These are phyloP conservation scores for Chlorella sp. DNA, from an alignment of 139 green algal species.

Conservation along the genomic window DNA sequence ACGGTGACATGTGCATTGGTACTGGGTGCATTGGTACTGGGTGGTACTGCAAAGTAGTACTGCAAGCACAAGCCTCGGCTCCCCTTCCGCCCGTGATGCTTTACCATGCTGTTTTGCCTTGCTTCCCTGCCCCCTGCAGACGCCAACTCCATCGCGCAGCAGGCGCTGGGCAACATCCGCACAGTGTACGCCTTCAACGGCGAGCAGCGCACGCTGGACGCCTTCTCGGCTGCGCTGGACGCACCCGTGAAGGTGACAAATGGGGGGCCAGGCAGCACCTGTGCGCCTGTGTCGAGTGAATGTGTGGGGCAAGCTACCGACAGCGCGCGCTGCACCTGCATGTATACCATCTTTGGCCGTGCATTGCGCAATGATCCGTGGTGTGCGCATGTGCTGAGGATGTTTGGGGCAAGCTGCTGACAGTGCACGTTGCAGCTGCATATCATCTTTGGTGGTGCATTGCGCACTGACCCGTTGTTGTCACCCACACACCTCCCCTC, in stretches of 20 bases:
- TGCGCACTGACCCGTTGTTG: background rate
- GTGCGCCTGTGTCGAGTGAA: constrained; percentile 5
- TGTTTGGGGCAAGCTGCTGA: background rate
- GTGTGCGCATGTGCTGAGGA: background rate
- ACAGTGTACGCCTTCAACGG: constrained; percentile 81
- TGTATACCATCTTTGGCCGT: background rate
- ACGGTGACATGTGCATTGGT: too few species aligned
- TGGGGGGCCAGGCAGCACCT: background rate
- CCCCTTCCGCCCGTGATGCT: background rate
- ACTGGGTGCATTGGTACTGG: too few species aligned
- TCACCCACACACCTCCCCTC: background rate
- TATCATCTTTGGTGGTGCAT: background rate
- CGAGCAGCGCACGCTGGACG: constrained; percentile 49
- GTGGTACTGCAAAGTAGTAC: too few species aligned
- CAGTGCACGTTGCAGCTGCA: background rate
- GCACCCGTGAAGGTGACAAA: constrained; percentile 41
- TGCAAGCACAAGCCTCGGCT: too few species aligned
- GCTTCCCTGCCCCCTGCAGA: constrained; percentile 14
- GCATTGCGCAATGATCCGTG: background rate
- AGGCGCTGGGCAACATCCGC: constrained; percentile 74
- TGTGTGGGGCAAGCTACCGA: background rate
- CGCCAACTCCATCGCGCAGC: constrained; percentile 72
- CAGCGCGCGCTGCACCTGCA: background rate
- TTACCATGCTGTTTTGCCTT: background rate
- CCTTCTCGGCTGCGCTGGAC: constrained; percentile 66